These are phyloP conservation scores for Selaginella moellendorffii DNA, from an alignment of 75 land plant species.

Conservation along the genomic window DNA sequence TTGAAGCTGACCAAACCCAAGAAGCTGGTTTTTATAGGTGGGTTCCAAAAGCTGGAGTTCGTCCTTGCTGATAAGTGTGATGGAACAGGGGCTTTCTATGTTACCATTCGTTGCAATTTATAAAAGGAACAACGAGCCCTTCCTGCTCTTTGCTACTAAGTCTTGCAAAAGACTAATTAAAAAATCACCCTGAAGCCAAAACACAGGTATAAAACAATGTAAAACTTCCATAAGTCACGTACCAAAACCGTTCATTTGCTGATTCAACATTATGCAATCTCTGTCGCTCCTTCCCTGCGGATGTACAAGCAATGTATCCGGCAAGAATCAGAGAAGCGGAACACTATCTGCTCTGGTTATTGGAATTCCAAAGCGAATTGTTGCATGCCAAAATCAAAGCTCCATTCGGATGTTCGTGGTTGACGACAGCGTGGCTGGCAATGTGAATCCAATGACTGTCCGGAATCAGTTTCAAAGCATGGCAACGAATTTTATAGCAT, in stretches of 20 bases:
- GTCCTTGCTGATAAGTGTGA: neutral
- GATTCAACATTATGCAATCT: neutral
- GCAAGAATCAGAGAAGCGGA: too few species aligned
- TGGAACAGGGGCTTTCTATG: neutral
- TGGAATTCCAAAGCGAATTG: too few species aligned
- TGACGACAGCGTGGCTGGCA: neutral
- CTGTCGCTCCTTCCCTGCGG: neutral
- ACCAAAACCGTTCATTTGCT: too few species aligned
- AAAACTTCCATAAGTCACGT: too few species aligned
- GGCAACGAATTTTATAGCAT: too few species aligned
- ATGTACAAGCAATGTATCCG: neutral
- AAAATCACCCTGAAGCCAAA: too few species aligned
- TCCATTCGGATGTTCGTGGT: neutral
- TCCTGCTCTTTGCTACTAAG: too few species aligned
- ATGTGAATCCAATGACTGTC: neutral
- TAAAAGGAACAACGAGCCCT: neutral
- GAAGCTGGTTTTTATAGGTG: neutral
- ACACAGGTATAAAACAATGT: too few species aligned
- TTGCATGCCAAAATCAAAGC: neutral
- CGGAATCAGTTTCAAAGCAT: neutral
- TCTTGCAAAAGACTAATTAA: too few species aligned
- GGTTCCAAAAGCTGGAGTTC: neutral
- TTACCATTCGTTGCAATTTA: neutral
- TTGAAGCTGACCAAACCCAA: neutral
- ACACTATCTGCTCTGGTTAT: too few species aligned